Base-by-base conservation (phyloP, 345 rosid genomes). In the Viola odorata region DNA sequence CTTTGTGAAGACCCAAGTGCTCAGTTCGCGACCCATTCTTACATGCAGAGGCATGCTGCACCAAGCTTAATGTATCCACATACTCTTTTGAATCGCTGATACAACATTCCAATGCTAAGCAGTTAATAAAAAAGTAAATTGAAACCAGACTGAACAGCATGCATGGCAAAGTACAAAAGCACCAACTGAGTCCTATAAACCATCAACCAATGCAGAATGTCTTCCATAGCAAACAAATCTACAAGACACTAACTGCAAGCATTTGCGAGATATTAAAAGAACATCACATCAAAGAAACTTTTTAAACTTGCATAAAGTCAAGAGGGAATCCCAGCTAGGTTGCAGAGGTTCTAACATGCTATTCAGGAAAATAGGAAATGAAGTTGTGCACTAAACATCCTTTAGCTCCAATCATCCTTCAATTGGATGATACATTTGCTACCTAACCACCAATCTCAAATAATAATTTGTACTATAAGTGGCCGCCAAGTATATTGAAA, bases 1-100 rank as follows among this genome's bases (percentile, higher is more conserved):
- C 85, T 74, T 58, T 78, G 52, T 76, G 81, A 23, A 82, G 67
- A 37, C 86, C 90, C 71, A 82, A 57, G 71, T 84, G 90, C 73
- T 80, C 79, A 45, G 66, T 68, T 61, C 79, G 75, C 32, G 14
- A 64, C 9, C 80, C 77, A 50, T 54, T 60, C 62, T 55, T 66
- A 36, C 47, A 41, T 15, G 78, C 56, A 62, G 60, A 75, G 47
- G 86, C 62, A 51, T 84, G 86, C 52, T 53, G 64, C 49, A 58
- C 85, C 77, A 84, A 66, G 76, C 81, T 63, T 52, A n/a, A 37
- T 3, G 78, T 50, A 60, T 66, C 58, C 45, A 17, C 53, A 63
- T 71, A 84, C 47, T 70, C 79, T 67, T 69, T 69, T 37, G 83
- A 75, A 63, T 65, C 37, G 69, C 83, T 78, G 74, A 40, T 11